Percentiles rank a stretch among this genome's conserved stretches.
Evolutionary conservation across 169 alveolate species (phyloP).

Genomic region (Plasmodium inui): DNA sequence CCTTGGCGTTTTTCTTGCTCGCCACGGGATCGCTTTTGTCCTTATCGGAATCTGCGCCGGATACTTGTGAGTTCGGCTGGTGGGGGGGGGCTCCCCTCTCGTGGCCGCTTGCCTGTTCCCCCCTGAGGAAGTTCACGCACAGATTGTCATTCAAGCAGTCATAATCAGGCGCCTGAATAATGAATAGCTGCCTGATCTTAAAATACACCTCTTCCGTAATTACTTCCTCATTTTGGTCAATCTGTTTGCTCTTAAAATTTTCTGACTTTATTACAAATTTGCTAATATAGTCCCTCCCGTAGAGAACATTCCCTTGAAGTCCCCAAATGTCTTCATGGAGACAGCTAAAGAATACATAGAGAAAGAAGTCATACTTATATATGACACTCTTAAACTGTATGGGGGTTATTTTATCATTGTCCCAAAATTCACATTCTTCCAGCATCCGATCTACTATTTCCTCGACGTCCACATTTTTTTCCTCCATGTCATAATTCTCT

Average conservation of each 20-base stretch:
- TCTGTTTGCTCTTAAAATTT: slow-evolving; percentile 47
- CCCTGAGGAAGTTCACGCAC: slow-evolving; percentile 44
- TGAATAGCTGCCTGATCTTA: slow-evolving; percentile 68
- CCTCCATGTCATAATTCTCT: slow-evolving; percentile 22
- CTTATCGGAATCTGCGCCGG: not conserved
- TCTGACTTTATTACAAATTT: slow-evolving; percentile 61
- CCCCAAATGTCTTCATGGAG: slow-evolving; percentile 92
- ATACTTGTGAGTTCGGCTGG: not conserved
- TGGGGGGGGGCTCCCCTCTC: not conserved
- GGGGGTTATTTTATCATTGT: slow-evolving; percentile 81
- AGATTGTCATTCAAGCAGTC: slow-evolving; percentile 65
- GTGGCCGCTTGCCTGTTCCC: not conserved
- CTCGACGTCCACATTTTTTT: slow-evolving; percentile 77
- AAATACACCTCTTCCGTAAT: slow-evolving; percentile 73
- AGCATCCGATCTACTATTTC: slow-evolving; percentile 80
- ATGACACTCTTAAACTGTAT: slow-evolving; percentile 87
- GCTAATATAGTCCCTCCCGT: slow-evolving; percentile 70
- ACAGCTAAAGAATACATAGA: slow-evolving; percentile 86
- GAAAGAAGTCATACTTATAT: slow-evolving; percentile 83
- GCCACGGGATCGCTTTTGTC: not conserved
- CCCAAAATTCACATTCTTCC: slow-evolving; percentile 86
- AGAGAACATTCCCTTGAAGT: slow-evolving; percentile 89
- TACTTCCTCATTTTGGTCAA: slow-evolving; percentile 31
- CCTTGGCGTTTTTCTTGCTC: not conserved
- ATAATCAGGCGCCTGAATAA: slow-evolving; percentile 70